These are phyloP conservation scores for Cornus controversa DNA, from an alignment of 148 eudicot genomes.

Conservation along the genomic window DNA sequence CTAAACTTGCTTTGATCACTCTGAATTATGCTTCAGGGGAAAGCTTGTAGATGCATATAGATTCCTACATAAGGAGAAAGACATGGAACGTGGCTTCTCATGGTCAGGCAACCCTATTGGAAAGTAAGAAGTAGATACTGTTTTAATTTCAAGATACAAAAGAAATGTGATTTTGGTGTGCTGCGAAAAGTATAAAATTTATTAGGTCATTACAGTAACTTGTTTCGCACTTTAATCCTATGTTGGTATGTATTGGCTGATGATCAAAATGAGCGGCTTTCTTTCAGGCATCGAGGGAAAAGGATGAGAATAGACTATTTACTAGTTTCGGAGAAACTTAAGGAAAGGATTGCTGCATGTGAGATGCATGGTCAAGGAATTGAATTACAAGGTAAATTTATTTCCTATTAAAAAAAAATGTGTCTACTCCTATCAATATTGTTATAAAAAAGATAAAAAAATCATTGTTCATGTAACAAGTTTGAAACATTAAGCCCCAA, in stretches of 20 bases:
- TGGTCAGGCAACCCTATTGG: slow-evolving; percentile 98
- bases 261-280: slow-evolving; percentile 12
- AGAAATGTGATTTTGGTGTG: background rate
- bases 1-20: background rate
- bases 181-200: background rate
- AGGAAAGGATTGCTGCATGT: slow-evolving; percentile 70
- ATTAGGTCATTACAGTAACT: background rate
- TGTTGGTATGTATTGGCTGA: slow-evolving; percentile 1
- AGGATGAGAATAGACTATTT: slow-evolving; percentile 97
- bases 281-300: slow-evolving; percentile 89
- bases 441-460: background rate
- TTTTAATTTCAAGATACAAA: background rate
- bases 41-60: slow-evolving; percentile 88
- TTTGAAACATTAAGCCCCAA: background rate
- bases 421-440: background rate
- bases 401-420: background rate
- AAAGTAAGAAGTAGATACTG: slow-evolving; percentile 46
- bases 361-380: slow-evolving; percentile 88
- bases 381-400: slow-evolving; percentile 70
- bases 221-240: background rate
- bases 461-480: background rate
- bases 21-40: slow-evolving; percentile 46
- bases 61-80: slow-evolving; percentile 75
- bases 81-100: slow-evolving; percentile 89
- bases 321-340: slow-evolving; percentile 62